Evolutionary conservation across 768 basidiomycete species (phyloP).

Genomic region (Tephrocybe sp.): DNA sequence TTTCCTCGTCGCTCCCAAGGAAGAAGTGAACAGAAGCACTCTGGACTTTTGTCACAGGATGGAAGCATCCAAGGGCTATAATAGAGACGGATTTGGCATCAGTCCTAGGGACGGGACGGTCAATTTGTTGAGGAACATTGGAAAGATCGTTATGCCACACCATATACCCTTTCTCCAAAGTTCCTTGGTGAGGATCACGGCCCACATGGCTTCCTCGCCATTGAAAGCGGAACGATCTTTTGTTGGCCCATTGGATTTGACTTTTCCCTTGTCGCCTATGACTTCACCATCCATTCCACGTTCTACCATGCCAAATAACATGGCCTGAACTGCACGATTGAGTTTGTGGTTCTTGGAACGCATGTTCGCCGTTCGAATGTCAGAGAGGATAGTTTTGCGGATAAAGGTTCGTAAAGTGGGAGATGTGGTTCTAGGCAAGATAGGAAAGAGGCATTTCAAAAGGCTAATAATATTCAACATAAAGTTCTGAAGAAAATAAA

Average conservation of each 20-base stretch:
- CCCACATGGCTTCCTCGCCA: slow-evolving; percentile 96
- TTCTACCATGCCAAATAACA: slow-evolving; percentile 96
- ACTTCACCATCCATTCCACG: slow-evolving; percentile 84
- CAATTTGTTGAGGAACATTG: slow-evolving; percentile 3
- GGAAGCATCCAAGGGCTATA: slow-evolving; percentile 86
- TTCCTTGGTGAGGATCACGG: slow-evolving; percentile 89
- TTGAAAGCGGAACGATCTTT: slow-evolving; percentile 38
- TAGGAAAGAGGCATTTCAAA: slow-evolving; percentile 87
- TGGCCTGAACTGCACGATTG: slow-evolving; percentile 92
- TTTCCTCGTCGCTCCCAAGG: slow-evolving; percentile 81
- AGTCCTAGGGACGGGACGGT: slow-evolving; percentile 55
- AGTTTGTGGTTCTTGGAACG: slow-evolving; percentile 92
- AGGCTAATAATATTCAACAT: slow-evolving; percentile 48
- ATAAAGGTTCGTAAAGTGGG: slow-evolving; percentile 80
- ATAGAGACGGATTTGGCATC: slow-evolving; percentile 94
- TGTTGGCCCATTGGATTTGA: slow-evolving; percentile 40
- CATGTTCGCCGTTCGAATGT: slow-evolving; percentile 87
- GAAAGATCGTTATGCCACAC: slow-evolving; percentile 33
- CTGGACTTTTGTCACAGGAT: slow-evolving; percentile 92
- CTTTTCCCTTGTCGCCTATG: slow-evolving; percentile 79
- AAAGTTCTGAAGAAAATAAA: slow-evolving; percentile 4
- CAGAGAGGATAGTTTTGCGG: slow-evolving; percentile 89
- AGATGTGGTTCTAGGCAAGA: slow-evolving; percentile 92
- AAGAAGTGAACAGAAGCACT: slow-evolving; percentile 95
- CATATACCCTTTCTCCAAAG: slow-evolving; percentile 93